phyloP scores from a whole-genome alignment of 2,329 filamentous ascomycete genomes.

The Bimuria novae-zelandiae region DNA sequence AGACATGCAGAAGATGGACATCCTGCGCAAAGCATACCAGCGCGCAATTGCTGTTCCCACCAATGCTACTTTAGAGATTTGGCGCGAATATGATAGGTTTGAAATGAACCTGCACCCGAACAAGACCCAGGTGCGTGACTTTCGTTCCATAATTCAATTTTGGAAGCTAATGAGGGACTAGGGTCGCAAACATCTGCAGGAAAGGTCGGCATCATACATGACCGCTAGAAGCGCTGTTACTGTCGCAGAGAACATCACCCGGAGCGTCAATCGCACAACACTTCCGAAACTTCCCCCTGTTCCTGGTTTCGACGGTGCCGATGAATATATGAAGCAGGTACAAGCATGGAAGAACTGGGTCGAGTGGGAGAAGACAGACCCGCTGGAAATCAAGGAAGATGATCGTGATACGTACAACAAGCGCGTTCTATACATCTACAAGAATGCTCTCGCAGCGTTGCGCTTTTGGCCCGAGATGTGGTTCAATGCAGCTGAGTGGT shows the following conservation, averaged over 20 bases:
- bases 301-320: conserved; percentile 82
- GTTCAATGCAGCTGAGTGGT: conserved; percentile 94
- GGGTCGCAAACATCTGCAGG: conserved; percentile 93
- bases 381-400: conserved; percentile 81
- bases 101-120: conserved; percentile 89
- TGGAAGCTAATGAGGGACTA: conserved; percentile 45
- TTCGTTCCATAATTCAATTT: neutral
- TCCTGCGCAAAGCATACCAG: conserved; percentile 89
- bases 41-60: conserved; percentile 87
- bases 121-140: conserved; percentile 75
- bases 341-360: conserved; percentile 94
- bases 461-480: conserved; percentile 96
- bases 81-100: conserved; percentile 98
- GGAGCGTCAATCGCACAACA: conserved; percentile 74
- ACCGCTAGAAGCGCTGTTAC: conserved; percentile 90
- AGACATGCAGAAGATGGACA: conserved; percentile 97
- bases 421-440: conserved; percentile 87
- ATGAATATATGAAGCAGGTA: conserved; percentile 82
- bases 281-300: conserved; percentile 81
- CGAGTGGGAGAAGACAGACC: conserved; percentile 91
- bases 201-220: conserved; percentile 93
- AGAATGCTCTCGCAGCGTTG: conserved; percentile 89
- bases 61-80: conserved; percentile 78
- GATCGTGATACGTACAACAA: conserved; percentile 75
- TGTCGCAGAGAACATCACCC: conserved; percentile 85